These are phyloP conservation scores for Aspergillus indologenus DNA, from an alignment of 495 filamentous ascomycete species.

Conservation along the genomic window DNA sequence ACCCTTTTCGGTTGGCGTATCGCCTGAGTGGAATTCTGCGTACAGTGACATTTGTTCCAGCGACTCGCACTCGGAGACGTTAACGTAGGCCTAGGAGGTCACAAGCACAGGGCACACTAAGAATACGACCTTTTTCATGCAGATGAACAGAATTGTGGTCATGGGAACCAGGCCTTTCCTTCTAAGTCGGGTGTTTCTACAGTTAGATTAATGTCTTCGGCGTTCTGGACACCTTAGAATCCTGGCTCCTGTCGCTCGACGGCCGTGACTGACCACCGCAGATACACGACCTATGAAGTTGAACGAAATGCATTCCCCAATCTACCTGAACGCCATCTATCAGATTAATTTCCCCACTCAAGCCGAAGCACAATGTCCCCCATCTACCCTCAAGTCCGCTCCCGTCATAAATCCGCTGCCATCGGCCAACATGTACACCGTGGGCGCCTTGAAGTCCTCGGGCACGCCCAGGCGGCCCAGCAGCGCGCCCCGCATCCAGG, in stretches of 20 bases:
- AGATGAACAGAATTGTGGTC: no score
- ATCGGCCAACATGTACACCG: constrained; percentile 43
- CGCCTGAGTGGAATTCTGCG: no score
- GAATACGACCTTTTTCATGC: no score
- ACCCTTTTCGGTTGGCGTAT: background rate
- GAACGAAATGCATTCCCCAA: background rate
- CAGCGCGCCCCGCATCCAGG: constrained; percentile 35
- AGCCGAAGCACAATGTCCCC: constrained; percentile 40
- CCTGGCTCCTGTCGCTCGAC: no score
- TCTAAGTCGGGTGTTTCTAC: no score
- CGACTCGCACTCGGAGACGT: background rate
- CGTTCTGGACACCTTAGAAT: no score
- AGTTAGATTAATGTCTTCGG: no score
- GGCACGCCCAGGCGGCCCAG: constrained; percentile 37
- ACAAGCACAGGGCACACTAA: background rate
- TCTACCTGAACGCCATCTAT: background rate
- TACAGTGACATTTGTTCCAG: background rate
- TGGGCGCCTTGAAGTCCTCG: constrained; percentile 42
- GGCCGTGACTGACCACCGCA: no score
- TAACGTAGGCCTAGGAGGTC: background rate
- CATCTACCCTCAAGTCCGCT: constrained; percentile 38
- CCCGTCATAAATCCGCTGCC: constrained; percentile 43
- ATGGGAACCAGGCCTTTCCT: no score
- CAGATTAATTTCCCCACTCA: constrained; percentile 1
- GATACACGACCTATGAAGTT: no score